Conservation (phyloP, 2,329 filamentous ascomycete genomes). For the Ramularia collo-cygni region DNA sequence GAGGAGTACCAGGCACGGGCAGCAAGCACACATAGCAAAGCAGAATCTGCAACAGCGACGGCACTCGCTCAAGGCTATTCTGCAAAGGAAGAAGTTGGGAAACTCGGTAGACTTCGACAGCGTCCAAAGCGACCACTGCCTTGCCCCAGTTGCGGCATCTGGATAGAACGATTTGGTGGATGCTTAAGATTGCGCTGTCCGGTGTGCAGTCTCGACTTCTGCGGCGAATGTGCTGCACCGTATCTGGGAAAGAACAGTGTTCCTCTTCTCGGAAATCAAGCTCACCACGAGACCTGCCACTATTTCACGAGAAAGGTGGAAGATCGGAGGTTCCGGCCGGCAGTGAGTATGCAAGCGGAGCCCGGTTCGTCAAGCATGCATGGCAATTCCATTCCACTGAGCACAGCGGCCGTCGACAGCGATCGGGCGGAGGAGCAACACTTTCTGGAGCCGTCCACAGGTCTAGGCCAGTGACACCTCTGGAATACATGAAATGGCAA, state of each 20-base stretch:
- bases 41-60: neutral
- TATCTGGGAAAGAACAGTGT: conserved; percentile 3
- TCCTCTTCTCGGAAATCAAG: neutral
- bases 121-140: neutral
- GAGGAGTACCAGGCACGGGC: neutral
- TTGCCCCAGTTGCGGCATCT: conserved; percentile 2
- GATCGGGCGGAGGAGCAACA: no score
- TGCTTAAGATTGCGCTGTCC: neutral
- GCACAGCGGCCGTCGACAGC: no score
- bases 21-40: neutral
- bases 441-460: no score
- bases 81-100: neutral
- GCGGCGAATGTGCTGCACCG: conserved; percentile 1
- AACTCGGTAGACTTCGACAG: neutral
- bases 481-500: no score
- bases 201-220: conserved; percentile 2
- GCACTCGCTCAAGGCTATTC: neutral
- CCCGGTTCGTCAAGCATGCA: no score
- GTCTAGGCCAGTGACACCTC: no score
- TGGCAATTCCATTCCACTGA: no score
- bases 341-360: neutral
- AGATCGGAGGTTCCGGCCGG: neutral
- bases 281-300: neutral
- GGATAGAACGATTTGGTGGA: neutral
- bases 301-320: neutral